Evolutionary conservation across 2,329 filamentous ascomycete genomes (phyloP), one percentile per base, ranked within the genome.

Genomic region (Trichophyton benhamiae): DNA sequence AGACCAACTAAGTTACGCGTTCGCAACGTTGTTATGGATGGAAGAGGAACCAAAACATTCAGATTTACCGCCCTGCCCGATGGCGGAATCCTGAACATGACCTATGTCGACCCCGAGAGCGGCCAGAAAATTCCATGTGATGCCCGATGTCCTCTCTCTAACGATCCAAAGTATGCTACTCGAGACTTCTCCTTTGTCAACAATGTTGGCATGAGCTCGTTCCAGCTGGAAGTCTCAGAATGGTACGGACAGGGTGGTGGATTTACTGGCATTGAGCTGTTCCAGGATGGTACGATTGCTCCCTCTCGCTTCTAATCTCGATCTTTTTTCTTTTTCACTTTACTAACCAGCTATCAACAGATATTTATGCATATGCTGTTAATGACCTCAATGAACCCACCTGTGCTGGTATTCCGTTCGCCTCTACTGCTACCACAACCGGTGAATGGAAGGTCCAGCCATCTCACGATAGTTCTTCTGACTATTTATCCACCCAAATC

Each of bases 121-220:
- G 87, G 87, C 27, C 77, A 82, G 58, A 86, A 86, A 61, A 75
- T 78, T 33, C 85, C 82, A 62, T 99, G 94, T 75, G 90, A 91
- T 60, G 87, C 85, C 64, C 81, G 84, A 69, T 99, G 94, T 68
- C 89, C 91, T n/a, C 80, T 99, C 57, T 90, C 88, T 64, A 79
- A 85, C 69, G 84, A 89, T 68, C 75, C 79, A 17, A 82, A 80
- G 4, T 72, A 86, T 58, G 74, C 79, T 58, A 95, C 83, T 67
- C 91, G 96, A 72, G 94, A 99, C 69, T 99, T 97, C 71, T 82
- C 84, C 66, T 96, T 99, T 68, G 88, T 96, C 67, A 95, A 94
- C 70, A 74, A 76, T 5, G 85, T 99, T 64, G 90, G 89, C 60
- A 96, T 97, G 91, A 86, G 87, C 70, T 82, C 80, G 38, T 94